Percentiles rank a stretch among this genome's conserved stretches.
phyloP scores from a whole-genome alignment of 345 rosid species.

The Hibiscus trionum region DNA sequence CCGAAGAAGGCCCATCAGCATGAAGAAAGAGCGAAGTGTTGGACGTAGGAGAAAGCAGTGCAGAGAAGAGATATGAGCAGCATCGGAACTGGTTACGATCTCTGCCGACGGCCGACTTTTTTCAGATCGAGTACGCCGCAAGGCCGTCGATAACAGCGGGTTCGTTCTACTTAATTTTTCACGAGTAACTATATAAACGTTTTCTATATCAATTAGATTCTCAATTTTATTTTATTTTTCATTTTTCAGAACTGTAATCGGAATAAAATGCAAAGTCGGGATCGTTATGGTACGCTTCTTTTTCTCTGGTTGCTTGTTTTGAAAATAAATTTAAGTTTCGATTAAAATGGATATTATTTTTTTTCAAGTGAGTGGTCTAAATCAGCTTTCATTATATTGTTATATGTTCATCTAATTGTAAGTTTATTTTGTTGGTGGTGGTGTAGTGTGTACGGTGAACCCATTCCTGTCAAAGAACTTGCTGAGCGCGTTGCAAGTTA shows the following conservation, averaged over 20 bases:
- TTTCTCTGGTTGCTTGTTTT: too few relatives aligned
- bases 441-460: too few relatives aligned
- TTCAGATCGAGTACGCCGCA: constrained; percentile 99
- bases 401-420: too few relatives aligned
- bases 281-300: constrained; percentile 28
- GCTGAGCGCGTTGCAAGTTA: too few relatives aligned
- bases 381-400: too few relatives aligned
- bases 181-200: neutral
- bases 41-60: neutral
- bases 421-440: too few relatives aligned
- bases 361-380: too few relatives aligned
- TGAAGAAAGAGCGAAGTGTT: neutral
- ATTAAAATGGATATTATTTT: too few relatives aligned
- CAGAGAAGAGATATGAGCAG: constrained; percentile 52
- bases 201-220: neutral
- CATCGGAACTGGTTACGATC: constrained; percentile 98
- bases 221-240: neutral
- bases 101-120: constrained; percentile 96
- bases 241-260: constrained; percentile 70
- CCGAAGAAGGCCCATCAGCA: neutral
- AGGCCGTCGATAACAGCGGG: constrained; percentile 99
- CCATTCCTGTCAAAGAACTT: too few relatives aligned
- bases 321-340: too few relatives aligned
- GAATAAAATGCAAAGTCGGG: constrained; percentile 97
- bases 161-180: constrained; percentile 14